Percentiles rank a stretch among this genome's conserved stretches.
Conservation (phyloP, 1,284 basidiomycete genomes). For the Irpex rosettiformis region DNA sequence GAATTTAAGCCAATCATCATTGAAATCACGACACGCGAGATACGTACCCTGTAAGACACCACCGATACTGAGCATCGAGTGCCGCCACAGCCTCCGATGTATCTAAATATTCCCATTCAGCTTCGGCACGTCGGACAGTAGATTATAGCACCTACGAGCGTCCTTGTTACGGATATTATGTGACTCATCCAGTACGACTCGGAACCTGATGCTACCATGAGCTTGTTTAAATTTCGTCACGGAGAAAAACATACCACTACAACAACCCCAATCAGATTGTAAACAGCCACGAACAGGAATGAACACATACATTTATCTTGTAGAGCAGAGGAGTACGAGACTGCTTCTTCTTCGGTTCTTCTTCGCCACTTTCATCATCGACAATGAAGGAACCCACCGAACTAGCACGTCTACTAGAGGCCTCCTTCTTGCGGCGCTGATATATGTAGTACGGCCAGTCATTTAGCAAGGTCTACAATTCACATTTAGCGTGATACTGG, state of each 20-base stretch:
- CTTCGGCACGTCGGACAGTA: conserved; percentile 3
- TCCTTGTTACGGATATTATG: conserved; percentile 50
- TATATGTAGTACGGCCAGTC: conserved; percentile 56
- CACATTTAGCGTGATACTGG: not conserved
- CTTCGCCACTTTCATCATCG: conserved; percentile 23
- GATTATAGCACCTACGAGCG: conserved; percentile 35
- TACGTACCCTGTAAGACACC: conserved; percentile 53
- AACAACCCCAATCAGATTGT: not conserved
- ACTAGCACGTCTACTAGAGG: conserved; percentile 34
- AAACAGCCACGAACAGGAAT: not conserved
- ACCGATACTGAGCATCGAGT: conserved; percentile 41
- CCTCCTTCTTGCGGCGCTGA: conserved; percentile 36
- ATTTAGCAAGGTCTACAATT: conserved; percentile 44
- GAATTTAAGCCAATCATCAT: not conserved
- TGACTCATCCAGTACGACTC: conserved; percentile 53
- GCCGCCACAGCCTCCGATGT: conserved; percentile 46
- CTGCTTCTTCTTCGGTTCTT: conserved; percentile 26
- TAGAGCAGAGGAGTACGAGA: conserved; percentile 21
- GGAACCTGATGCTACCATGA: conserved; percentile 33
- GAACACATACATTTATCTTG: not conserved
- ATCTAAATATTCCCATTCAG: too few species aligned
- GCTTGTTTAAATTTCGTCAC: not conserved
- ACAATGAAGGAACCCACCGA: conserved; percentile 37
- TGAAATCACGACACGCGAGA: too few species aligned
- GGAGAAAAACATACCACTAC: not conserved